Percentiles rank a stretch among this genome's conserved stretches.
Evolutionary conservation across 1,139 yeast genomes (phyloP).

Genomic region (Kodamaea fungicola): DNA sequence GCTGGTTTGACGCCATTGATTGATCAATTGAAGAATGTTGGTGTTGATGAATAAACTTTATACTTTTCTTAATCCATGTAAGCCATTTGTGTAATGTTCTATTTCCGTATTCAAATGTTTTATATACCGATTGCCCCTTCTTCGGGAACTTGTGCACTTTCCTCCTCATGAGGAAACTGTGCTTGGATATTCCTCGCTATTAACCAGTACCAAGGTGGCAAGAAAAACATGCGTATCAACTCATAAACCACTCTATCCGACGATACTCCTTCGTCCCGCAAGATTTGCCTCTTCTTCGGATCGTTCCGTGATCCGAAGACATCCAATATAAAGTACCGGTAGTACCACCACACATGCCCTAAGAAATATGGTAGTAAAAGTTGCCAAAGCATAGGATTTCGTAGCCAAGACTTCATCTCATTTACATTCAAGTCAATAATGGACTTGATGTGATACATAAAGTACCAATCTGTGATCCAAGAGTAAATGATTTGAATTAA

Average conservation of each 20-base stretch:
- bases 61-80: too few species aligned
- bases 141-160: too few species aligned
- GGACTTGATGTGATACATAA: not conserved
- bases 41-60: constrained; percentile 11
- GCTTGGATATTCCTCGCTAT: constrained; percentile 6
- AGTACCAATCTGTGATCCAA: not conserved
- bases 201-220: constrained; percentile 43
- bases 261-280: not conserved
- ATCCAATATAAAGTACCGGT: constrained; percentile 18
- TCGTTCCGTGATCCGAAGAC: too few species aligned
- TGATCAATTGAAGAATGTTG: constrained; percentile 36
- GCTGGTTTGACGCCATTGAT: constrained; percentile 38
- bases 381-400: not conserved
- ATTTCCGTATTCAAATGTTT: too few species aligned
- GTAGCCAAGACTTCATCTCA: not conserved
- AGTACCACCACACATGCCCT: constrained; percentile 39
- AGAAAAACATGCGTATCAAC: constrained; percentile 14
- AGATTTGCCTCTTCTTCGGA: not conserved
- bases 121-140: too few species aligned
- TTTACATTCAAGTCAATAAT: not conserved
- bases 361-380: not conserved
- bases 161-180: too few species aligned
- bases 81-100: too few species aligned
- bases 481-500: not conserved
- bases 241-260: constrained; percentile 13